Percentiles rank a stretch among this genome's conserved stretches.
These are phyloP conservation scores for Flaveria brownii DNA, from an alignment of 129 eudicot species.

Conservation along the genomic window DNA sequence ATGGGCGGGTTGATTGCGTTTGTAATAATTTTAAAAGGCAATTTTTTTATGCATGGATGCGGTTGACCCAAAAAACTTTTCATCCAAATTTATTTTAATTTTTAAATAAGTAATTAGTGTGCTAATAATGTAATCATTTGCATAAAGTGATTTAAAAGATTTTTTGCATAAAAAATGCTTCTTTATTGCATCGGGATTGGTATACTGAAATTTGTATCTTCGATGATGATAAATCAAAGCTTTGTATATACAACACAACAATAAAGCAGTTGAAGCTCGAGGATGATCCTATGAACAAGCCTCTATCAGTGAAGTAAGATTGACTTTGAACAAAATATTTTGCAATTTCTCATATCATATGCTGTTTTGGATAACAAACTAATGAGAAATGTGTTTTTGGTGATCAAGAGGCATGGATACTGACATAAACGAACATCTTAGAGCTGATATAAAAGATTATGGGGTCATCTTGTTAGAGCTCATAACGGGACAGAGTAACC, in stretches of 20 bases:
- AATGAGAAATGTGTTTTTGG: conserved; percentile 13
- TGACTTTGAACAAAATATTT: conserved; percentile 8
- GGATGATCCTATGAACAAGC: conserved; percentile 16
- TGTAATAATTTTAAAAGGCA: neutral
- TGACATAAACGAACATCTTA: conserved; percentile 26
- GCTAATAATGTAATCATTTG: too few species aligned
- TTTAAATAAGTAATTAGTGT: neutral
- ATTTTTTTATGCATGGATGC: neutral
- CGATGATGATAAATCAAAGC: conserved; percentile 35
- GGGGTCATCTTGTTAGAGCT: conserved; percentile 52
- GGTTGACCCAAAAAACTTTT: neutral
- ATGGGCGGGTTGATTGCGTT: neutral
- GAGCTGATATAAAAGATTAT: conserved; percentile 38
- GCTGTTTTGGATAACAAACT: conserved; percentile 6
- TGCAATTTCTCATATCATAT: neutral
- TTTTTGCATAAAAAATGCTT: neutral
- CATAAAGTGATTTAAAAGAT: too few species aligned
- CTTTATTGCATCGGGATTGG: neutral
- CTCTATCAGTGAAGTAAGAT: conserved; percentile 34
- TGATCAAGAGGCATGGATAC: conserved; percentile 28
- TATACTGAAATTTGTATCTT: conserved; percentile 27
- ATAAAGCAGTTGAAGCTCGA: conserved; percentile 41
- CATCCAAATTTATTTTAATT: neutral
- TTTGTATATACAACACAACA: conserved; percentile 36
- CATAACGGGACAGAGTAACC: conserved; percentile 42